Conservation (phyloP, 164 flowering plant genomes). For the Berberis thunbergii region DNA sequence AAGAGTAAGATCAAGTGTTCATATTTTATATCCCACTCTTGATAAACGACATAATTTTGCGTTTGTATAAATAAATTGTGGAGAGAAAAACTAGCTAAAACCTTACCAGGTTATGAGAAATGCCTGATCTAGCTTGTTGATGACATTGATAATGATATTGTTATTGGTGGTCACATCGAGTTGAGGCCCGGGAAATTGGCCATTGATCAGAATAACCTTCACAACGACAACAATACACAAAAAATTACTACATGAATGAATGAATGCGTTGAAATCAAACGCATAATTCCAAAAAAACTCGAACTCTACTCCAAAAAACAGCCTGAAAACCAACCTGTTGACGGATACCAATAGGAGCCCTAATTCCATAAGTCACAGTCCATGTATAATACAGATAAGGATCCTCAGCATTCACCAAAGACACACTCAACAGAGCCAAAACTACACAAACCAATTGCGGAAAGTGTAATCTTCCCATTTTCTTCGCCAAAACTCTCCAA, state of each 20-base stretch:
- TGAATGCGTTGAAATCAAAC: neutral
- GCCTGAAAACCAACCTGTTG: constrained; percentile 22
- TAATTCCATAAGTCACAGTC: constrained; percentile 79
- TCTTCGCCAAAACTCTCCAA: neutral
- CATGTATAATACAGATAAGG: constrained; percentile 71
- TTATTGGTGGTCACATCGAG: constrained; percentile 85
- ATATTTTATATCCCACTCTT: neutral
- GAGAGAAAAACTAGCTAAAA: neutral
- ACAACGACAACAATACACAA: constrained; percentile 17
- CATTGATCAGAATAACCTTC: constrained; percentile 93
- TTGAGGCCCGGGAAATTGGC: constrained; percentile 91
- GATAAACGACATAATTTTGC: neutral
- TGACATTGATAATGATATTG: constrained; percentile 68
- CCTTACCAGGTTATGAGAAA: constrained; percentile 87
- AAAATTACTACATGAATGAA: neutral
- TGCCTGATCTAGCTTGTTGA: constrained; percentile 84
- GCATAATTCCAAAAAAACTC: neutral
- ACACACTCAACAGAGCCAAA: constrained; percentile 31
- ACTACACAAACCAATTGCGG: constrained; percentile 20
- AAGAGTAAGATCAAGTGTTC: neutral
- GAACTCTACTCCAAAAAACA: constrained; percentile 8
- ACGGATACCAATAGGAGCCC: constrained; percentile 61
- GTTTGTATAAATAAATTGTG: neutral
- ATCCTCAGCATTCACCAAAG: constrained; percentile 58
- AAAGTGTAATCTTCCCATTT: constrained; percentile 6